These are phyloP conservation scores for Benincasa hispida DNA, from an alignment of 306 rosid species.

Conservation along the genomic window DNA sequence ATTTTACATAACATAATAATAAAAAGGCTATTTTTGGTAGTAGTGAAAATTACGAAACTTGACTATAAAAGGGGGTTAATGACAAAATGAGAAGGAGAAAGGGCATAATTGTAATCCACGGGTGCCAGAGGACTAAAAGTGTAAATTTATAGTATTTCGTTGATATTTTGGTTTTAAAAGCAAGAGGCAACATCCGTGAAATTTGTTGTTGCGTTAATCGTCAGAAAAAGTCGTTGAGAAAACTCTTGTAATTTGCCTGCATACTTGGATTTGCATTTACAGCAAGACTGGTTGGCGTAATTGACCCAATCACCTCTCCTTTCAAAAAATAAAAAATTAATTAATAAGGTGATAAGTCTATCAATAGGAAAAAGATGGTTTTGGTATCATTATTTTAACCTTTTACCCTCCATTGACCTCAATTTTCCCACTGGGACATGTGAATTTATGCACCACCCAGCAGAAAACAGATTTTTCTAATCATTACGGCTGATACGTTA, in stretches of 20 bases:
- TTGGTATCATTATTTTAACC: not conserved
- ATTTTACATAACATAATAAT: not conserved
- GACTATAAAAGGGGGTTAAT: too few relatives aligned
- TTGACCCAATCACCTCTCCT: not conserved
- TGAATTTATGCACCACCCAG: not conserved
- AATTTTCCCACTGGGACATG: not conserved
- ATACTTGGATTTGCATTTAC: not conserved
- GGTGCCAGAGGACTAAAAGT: not conserved
- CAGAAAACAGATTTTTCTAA: not conserved
- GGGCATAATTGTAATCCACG: not conserved
- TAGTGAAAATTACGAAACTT: not conserved
- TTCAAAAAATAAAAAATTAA: not conserved
- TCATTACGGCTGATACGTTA: not conserved
- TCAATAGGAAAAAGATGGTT: too few relatives aligned
- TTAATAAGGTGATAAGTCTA: too few relatives aligned
- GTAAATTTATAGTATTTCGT: too few relatives aligned
- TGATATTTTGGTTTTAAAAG: not conserved
- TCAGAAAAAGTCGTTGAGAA: not conserved
- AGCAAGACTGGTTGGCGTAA: not conserved
- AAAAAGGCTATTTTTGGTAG: not conserved
- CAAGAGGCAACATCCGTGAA: not conserved
- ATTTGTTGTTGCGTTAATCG: not conserved
- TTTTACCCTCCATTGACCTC: not conserved
- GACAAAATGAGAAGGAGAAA: not conserved
- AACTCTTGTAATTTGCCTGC: not conserved